A percentile compares a stretch with the other conserved stretches of the same genome.
These are phyloP conservation scores for Ceratocystis lukuohia DNA, from an alignment of 2,329 filamentous ascomycete genomes.

Conservation along the genomic window DNA sequence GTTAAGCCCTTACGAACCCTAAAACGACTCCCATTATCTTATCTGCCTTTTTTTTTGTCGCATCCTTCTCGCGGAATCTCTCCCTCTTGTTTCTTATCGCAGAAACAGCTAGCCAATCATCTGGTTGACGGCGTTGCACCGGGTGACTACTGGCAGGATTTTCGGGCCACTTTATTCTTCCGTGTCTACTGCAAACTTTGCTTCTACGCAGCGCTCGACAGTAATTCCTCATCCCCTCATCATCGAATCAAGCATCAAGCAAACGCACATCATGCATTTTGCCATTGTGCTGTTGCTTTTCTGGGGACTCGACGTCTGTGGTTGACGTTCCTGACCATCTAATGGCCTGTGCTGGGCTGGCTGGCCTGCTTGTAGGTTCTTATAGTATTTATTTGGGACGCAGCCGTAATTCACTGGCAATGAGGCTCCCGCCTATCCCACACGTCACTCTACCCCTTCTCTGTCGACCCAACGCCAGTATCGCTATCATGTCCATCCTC, in stretches of 20 bases:
- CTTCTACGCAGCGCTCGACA: background rate
- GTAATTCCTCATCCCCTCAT: background rate
- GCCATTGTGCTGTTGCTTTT: background rate
- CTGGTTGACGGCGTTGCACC: background rate
- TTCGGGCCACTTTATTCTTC: background rate
- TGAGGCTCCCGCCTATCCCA: background rate
- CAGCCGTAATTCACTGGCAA: background rate
- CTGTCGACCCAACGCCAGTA: background rate
- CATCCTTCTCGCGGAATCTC: background rate
- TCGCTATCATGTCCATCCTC: background rate
- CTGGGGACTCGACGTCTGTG: slow-evolving; percentile 1
- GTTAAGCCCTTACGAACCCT: background rate
- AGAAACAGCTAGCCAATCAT: background rate
- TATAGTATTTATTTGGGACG: background rate
- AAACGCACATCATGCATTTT: background rate
- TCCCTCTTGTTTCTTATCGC: background rate
- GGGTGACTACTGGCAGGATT: background rate
- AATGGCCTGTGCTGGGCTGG: background rate
- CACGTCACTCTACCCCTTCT: background rate
- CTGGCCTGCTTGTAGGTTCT: background rate
- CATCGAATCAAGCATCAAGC: background rate
- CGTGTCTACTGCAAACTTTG: background rate
- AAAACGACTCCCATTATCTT: background rate
- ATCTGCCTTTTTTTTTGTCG: background rate
- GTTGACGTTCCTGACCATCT: background rate